Evolutionary conservation across 225 moss, liverwort and hornwort species (phyloP), one percentile per base, ranked within the genome.

Genomic region (Thuidium tamariscinum): DNA sequence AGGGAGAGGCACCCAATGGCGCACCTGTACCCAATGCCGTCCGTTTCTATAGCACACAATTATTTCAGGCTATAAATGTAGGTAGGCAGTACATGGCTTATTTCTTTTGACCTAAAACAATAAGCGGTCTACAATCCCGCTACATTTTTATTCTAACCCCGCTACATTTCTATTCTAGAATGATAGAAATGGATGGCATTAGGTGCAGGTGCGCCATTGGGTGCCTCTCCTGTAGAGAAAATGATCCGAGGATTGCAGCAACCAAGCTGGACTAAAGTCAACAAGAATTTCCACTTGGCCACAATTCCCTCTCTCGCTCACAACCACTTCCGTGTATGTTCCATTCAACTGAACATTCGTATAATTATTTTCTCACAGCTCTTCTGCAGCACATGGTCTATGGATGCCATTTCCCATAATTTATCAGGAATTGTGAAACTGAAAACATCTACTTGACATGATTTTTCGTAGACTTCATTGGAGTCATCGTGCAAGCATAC

Each of bases 221-320:
- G n/a, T n/a, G n/a, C n/a, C n/a, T n/a, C n/a, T n/a, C n/a, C n/a
- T n/a, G n/a, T 92, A 95, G 97, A 98, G 91, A 93, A 98, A 86
- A 96, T 98, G 89, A 94, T 96, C 49, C 93, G 89, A 83, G 95
- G 96, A 23, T 91, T 98, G 77, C 96, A 96, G 74, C 95, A 92
- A 91, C 84, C 95, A 41, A 86, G 89, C 80, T 98, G 98, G 96
- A 90, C 89, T 0, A 98, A 96, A 91, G 93, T 96, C 57, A 96
- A 98, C 87, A 94, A 96, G 89, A 98, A 93, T 55, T 98, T 96
- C 84, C 96, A 96, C 85, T 93, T 92, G 16, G 96, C 95, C 2
- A 86, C 91, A 21, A 90, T 95, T 90, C 96, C 98, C 21, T 96
- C 94, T 79, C 88, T 98, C 25, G 95, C 98, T 19, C 95, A 90